Percentiles rank a stretch among this genome's conserved stretches.
Conservation (phyloP, 257 asterid species). For the Nicotiana tabacum region DNA sequence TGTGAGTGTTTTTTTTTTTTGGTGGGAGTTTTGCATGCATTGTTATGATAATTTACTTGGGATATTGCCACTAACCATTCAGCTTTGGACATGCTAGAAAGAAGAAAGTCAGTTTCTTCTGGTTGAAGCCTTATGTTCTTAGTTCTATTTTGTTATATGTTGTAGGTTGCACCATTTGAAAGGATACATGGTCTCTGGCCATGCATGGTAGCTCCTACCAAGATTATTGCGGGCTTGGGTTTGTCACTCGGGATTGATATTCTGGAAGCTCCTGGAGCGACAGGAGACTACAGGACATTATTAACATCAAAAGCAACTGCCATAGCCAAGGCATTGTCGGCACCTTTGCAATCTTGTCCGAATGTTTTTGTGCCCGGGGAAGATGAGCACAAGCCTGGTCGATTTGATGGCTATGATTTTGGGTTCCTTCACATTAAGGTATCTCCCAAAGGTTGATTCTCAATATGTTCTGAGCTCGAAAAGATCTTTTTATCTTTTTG, state of each 20-base stretch:
- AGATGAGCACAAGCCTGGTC: slow-evolving; percentile 80
- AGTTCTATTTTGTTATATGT: slow-evolving; percentile 6
- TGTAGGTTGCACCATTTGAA: slow-evolving; percentile 82
- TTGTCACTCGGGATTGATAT: slow-evolving; percentile 93
- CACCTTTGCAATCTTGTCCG: slow-evolving; percentile 59
- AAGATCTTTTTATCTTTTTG: not conserved
- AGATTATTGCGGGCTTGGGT: slow-evolving; percentile 96
- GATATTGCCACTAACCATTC: not conserved
- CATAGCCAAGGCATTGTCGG: slow-evolving; percentile 74
- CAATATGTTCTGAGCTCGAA: not conserved
- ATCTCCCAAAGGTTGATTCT: not conserved
- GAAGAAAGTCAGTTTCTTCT: slow-evolving; percentile 9
- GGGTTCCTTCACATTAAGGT: slow-evolving; percentile 99
- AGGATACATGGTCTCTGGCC: slow-evolving; percentile 70
- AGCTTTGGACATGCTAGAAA: not conserved
- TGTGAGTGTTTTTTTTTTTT: not conserved
- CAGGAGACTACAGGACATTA: slow-evolving; percentile 90
- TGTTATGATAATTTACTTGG: not conserved
- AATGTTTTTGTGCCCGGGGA: slow-evolving; percentile 92
- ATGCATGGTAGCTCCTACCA: slow-evolving; percentile 98
- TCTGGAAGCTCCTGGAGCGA: slow-evolving; percentile 96
- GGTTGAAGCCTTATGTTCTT: slow-evolving; percentile 5
- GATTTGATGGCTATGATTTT: slow-evolving; percentile 75
- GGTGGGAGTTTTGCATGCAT: not conserved
- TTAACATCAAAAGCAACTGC: slow-evolving; percentile 91